A percentile compares a stretch with the other conserved stretches of the same genome.
Evolutionary conservation across 257 asterid species (phyloP).

Genomic region (Nicotiana otophora): DNA sequence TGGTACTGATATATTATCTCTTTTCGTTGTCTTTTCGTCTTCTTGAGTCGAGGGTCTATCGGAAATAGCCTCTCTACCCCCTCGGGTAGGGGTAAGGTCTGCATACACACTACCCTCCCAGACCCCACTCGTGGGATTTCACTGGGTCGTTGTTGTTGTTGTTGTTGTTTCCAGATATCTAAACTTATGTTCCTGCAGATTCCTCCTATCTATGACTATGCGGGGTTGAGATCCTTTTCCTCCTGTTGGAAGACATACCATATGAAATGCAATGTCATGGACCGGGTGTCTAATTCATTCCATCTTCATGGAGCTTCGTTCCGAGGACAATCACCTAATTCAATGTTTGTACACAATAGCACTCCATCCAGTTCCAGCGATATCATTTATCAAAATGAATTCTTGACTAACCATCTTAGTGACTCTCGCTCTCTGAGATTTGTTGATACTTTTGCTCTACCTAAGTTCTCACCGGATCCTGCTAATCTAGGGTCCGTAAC

Average conservation of each 20-base stretch:
- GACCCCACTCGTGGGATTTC: no score
- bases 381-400: neutral
- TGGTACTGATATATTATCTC: no score
- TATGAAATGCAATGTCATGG: conserved; percentile 32
- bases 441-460: conserved; percentile 34
- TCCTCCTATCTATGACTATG: conserved; percentile 42
- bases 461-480: conserved; percentile 19
- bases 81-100: no score
- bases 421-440: conserved; percentile 22
- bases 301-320: conserved; percentile 24
- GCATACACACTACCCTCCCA: no score
- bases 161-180: neutral
- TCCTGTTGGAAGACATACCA: conserved; percentile 36
- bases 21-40: no score
- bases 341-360: conserved; percentile 25
- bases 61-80: no score
- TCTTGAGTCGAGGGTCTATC: no score
- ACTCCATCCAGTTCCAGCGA: conserved; percentile 22
- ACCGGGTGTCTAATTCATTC: conserved; percentile 26
- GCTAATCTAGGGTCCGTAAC: conserved; percentile 20
- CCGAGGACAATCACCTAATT: conserved; percentile 32
- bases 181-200: conserved; percentile 36
- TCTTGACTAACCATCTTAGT: conserved; percentile 16
- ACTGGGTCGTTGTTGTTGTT: neutral
- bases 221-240: conserved; percentile 37